Base-by-base conservation (phyloP, 331 rosid genomes). In the Cucumis variabilis region DNA sequence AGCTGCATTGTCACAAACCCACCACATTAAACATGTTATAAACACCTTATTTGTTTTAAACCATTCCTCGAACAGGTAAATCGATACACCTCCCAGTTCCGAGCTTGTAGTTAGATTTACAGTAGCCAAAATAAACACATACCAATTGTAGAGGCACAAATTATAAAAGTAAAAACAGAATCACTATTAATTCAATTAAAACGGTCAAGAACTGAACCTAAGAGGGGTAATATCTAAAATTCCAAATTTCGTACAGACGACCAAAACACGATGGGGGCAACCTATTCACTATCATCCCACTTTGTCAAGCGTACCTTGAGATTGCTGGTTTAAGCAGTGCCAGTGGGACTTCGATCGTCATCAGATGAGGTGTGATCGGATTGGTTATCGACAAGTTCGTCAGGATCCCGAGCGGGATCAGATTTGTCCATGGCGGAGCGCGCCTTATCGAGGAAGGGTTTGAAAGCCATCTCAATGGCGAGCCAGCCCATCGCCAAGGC, bases 401-500 rank as follows among this genome's bases (percentile, higher is more conserved):
- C 99, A 13, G 96, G 96, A 77, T 95, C 99, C 0, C 82, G 94
- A 81, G 94, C 69, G 14, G 96, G 96, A 94, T 97, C 98, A 23
- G 98, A 92, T 85, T 92, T 93, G 90, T 91, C 92, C 44, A 97
- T 89, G 62, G 94, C 90, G 10, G 88, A 76, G 2, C 99, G 97
- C 14, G 92, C 77, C 86, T 89, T 93, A 78, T 82, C 87, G n/a
- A 95, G 96, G 83, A 93, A 89, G 86, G 98, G 98, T 83, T 96
- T 95, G 91, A 95, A 81, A 28, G 98, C 98, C 16, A 94, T 85
- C 92, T 97, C 98, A 4, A 97, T 91, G 58, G 98, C 93, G 14
- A 93, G 80, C 98, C 99, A 97, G 0, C 82, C 98, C 2, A 89
- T 87, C 0, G 98, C 96, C 63, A 95, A 93, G 91, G 98, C 98